A percentile compares a stretch with the other conserved stretches of the same genome.
These are phyloP conservation scores for Backusella tuberculispora DNA, from an alignment of 192 early-diverging fungal genomes.

Conservation along the genomic window DNA sequence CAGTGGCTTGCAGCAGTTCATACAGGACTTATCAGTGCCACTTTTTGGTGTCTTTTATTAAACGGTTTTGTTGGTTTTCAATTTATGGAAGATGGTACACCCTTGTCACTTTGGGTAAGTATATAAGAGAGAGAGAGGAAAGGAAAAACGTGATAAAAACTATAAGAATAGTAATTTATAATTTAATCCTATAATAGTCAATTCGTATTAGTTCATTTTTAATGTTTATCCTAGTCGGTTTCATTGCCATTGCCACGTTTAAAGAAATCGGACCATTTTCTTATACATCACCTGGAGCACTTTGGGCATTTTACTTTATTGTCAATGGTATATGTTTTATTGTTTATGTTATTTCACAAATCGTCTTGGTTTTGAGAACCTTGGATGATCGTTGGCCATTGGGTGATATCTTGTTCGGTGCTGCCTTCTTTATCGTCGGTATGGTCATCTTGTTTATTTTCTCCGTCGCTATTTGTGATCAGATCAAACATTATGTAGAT, in stretches of 20 bases:
- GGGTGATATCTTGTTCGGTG: conserved; percentile 81
- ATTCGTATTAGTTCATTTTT: conserved; percentile 76
- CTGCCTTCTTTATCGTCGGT: conserved; percentile 76
- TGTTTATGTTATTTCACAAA: conserved; percentile 80
- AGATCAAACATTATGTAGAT: conserved; percentile 86
- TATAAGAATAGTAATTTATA: background rate
- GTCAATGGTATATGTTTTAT: conserved; percentile 71
- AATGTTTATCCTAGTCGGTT: conserved; percentile 67
- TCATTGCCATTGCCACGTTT: conserved; percentile 75
- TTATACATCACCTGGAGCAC: conserved; percentile 52
- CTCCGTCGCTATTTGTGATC: conserved; percentile 70
- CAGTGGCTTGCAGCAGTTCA: conserved; percentile 79
- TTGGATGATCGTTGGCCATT: conserved; percentile 88
- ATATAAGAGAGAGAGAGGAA: background rate
- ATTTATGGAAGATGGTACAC: conserved; percentile 88
- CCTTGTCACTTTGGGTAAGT: conserved; percentile 84
- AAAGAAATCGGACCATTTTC: conserved; percentile 56
- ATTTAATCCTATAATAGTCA: conserved; percentile 49
- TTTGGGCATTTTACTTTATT: conserved; percentile 79
- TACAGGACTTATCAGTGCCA: conserved; percentile 71
- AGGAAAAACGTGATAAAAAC: background rate
- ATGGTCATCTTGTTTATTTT: conserved; percentile 75
- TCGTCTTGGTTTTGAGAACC: conserved; percentile 83
- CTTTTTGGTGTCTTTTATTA: conserved; percentile 80
- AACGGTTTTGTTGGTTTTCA: conserved; percentile 92